Evolutionary conservation across 2,329 filamentous ascomycete species (phyloP).

Genomic region (Metarhizium humberi): DNA sequence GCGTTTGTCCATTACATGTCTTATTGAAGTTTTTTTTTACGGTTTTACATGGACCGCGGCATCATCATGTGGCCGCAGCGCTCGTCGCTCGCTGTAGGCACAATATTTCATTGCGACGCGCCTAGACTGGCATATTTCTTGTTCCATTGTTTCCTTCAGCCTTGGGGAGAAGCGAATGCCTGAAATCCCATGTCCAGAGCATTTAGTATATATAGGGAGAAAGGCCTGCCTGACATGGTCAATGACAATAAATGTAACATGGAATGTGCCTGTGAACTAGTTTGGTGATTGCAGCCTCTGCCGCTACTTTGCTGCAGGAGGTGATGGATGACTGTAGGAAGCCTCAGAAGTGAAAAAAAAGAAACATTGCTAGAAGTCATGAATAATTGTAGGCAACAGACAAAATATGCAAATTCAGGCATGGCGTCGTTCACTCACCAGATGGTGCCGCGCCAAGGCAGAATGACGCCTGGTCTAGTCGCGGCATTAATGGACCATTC

Average conservation of each 20-base stretch:
- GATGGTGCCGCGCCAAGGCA: background rate
- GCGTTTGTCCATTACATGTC: slow-evolving; percentile 14
- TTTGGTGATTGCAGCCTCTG: background rate
- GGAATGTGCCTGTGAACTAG: background rate
- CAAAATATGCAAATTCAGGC: too few species aligned
- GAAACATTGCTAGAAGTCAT: too few species aligned
- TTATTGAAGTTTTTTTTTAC: background rate
- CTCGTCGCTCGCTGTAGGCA: background rate
- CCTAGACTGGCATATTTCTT: background rate
- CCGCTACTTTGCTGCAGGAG: background rate
- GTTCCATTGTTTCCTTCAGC: background rate
- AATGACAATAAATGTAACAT: background rate
- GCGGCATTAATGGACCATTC: too few species aligned
- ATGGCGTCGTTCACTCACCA: too few species aligned
- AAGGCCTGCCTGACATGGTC: background rate
- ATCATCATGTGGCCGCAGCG: background rate
- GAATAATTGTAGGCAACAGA: too few species aligned
- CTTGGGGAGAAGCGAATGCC: background rate
- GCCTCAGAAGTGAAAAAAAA: too few species aligned
- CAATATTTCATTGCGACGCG: background rate
- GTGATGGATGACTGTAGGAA: background rate
- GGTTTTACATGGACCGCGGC: too few species aligned
- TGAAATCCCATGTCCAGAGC: background rate
- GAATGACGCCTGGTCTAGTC: background rate
- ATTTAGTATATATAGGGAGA: background rate